Conservation (phyloP, 768 basidiomycete genomes). For the Pholiota molesta region DNA sequence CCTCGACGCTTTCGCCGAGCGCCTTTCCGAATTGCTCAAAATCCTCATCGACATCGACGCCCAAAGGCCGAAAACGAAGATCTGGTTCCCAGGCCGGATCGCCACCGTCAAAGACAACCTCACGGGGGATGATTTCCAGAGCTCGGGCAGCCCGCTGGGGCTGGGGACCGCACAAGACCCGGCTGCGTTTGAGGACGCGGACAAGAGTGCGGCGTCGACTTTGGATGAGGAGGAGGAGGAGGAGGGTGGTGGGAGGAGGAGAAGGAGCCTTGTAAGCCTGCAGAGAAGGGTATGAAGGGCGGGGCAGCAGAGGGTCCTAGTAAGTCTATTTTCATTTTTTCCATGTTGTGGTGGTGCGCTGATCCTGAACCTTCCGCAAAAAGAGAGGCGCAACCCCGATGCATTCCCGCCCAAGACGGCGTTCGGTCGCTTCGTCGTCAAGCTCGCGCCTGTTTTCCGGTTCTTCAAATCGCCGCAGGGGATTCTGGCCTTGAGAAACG, state of each 20-base stretch:
- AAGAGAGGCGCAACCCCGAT: constrained; percentile 40
- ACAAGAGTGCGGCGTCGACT: constrained; percentile 3
- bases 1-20: constrained; percentile 42
- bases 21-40: constrained; percentile 34
- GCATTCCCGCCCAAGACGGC: constrained; percentile 41
- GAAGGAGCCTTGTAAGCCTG: constrained; percentile 19
- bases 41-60: constrained; percentile 36
- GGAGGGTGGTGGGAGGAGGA: too few relatives aligned
- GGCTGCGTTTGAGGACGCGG: constrained; percentile 28
- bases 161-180: constrained; percentile 42
- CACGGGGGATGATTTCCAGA: constrained; percentile 29
- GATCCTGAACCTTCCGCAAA: background rate
- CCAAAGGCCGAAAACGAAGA: constrained; percentile 35
- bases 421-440: constrained; percentile 35
- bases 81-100: constrained; percentile 49
- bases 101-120: constrained; percentile 40
- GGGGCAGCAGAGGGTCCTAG: constrained; percentile 16
- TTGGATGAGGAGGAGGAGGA: constrained; percentile 17
- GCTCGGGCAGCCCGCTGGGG: constrained; percentile 30
- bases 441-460: constrained; percentile 33
- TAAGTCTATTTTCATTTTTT: constrained; percentile 3
- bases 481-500: constrained; percentile 42
- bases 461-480: constrained; percentile 46
- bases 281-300: constrained; percentile 21
- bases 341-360: background rate